These are phyloP conservation scores for Phellopilus nigrolimitatus DNA, from an alignment of 1,284 basidiomycete genomes.

Conservation along the genomic window DNA sequence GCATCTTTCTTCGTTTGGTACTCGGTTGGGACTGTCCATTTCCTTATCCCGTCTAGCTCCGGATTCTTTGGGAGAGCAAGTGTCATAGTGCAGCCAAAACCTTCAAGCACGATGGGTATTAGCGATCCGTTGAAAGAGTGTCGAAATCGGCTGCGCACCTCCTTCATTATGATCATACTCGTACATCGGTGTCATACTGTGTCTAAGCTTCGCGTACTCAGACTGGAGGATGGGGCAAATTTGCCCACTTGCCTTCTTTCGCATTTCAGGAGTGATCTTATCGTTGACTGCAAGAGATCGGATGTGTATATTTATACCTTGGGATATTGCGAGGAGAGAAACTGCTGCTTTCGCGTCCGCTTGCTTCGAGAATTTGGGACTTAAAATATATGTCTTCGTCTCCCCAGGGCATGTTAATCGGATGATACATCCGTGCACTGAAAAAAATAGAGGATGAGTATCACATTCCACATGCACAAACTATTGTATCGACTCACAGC, in stretches of 20 bases:
- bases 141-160: slow-evolving; percentile 32
- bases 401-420: slow-evolving; percentile 48
- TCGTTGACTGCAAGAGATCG: slow-evolving; percentile 39
- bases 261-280: slow-evolving; percentile 39
- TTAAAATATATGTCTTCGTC: slow-evolving; percentile 51
- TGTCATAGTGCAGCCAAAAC: slow-evolving; percentile 48
- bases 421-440: slow-evolving; percentile 59
- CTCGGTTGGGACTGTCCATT: slow-evolving; percentile 42
- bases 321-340: slow-evolving; percentile 55
- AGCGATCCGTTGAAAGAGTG: background rate
- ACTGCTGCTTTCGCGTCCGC: slow-evolving; percentile 61
- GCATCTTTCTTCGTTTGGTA: slow-evolving; percentile 57
- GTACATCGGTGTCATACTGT: slow-evolving; percentile 35
- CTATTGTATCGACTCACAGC: slow-evolving; percentile 33
- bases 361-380: slow-evolving; percentile 50
- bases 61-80: slow-evolving; percentile 33
- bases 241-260: slow-evolving; percentile 37
- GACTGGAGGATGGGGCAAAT: slow-evolving; percentile 40
- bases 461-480: background rate
- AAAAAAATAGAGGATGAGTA: slow-evolving; percentile 2
- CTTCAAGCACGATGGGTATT: slow-evolving; percentile 29
- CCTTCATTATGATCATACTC: slow-evolving; percentile 41
- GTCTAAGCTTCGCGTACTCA: slow-evolving; percentile 41
- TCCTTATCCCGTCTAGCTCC: slow-evolving; percentile 31
- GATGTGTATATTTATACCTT: slow-evolving; percentile 53